These are phyloP conservation scores for Chaetomiaceae sp. DNA, from an alignment of 2,329 filamentous ascomycete species.

Conservation along the genomic window DNA sequence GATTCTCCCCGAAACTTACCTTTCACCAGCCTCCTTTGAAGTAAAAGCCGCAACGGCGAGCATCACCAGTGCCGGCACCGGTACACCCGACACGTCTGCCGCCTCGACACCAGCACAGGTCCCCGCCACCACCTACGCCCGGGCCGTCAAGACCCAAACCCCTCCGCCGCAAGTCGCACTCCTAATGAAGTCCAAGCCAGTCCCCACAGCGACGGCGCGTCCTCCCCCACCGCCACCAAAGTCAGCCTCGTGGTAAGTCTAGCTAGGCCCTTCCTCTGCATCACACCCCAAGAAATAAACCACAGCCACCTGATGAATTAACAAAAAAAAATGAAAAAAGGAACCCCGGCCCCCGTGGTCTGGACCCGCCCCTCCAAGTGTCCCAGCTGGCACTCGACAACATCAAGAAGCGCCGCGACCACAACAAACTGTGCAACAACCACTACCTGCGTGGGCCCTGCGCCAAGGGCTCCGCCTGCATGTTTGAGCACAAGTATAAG, in stretches of 20 bases:
- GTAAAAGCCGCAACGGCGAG: constrained; percentile 13
- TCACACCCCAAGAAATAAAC: background rate
- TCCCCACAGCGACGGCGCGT: constrained; percentile 21
- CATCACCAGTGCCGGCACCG: constrained; percentile 4
- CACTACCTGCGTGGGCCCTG: constrained; percentile 57
- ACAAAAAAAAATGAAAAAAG: background rate
- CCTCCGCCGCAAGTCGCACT: constrained; percentile 42
- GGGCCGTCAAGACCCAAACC: constrained; percentile 36
- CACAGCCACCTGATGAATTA: too few species aligned
- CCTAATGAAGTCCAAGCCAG: constrained; percentile 33
- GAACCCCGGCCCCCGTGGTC: constrained; percentile 49
- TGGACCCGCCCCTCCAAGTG: constrained; percentile 49
- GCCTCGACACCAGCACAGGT: constrained; percentile 27
- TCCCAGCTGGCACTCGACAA: constrained; percentile 45
- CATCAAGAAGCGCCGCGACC: constrained; percentile 52
- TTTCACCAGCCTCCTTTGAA: constrained; percentile 7
- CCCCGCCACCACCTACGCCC: constrained; percentile 26
- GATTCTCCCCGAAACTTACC: constrained; percentile 1
- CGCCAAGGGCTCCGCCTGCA: constrained; percentile 49
- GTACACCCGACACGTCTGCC: constrained; percentile 21
- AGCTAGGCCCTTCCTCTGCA: too few species aligned
- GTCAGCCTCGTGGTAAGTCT: constrained; percentile 39
- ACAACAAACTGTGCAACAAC: constrained; percentile 58
- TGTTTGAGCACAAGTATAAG: constrained; percentile 54
- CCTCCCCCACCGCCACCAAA: constrained; percentile 25